A percentile compares a stretch with the other conserved stretches of the same genome.
These are phyloP conservation scores for Calonectria fujianensis DNA, from an alignment of 2,329 filamentous ascomycete species.

Conservation along the genomic window DNA sequence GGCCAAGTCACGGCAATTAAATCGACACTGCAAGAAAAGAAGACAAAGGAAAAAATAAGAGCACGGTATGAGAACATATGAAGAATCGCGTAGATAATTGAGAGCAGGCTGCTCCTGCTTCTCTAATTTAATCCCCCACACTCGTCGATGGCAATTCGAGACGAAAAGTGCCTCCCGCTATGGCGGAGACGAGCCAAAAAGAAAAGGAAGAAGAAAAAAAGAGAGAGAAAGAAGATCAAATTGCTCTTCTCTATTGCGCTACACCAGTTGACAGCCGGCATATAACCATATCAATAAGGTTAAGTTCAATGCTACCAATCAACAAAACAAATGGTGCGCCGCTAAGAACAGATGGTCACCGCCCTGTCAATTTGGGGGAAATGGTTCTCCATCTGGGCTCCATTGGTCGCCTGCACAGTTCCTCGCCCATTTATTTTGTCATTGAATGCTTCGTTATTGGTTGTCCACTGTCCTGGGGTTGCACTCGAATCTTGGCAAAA, in stretches of 20 bases:
- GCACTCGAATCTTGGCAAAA: constrained; percentile 23
- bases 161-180: too few species aligned
- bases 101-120: too few species aligned
- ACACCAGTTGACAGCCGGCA: not conserved
- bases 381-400: not conserved
- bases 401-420: not conserved
- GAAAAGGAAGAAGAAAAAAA: too few species aligned
- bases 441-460: not conserved
- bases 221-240: not conserved
- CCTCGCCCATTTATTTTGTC: not conserved
- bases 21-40: too few species aligned
- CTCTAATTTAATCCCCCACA: too few species aligned
- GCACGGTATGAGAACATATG: too few species aligned
- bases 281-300: not conserved
- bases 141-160: too few species aligned
- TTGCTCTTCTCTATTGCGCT: not conserved
- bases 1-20: too few species aligned
- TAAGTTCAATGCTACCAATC: not conserved
- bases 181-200: too few species aligned
- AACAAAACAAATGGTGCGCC: not conserved
- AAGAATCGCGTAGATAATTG: too few species aligned
- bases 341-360: not conserved
- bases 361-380: not conserved
- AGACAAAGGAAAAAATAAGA: too few species aligned
- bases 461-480: too few species aligned